Evolutionary conservation across 2,329 filamentous ascomycete species (phyloP), one percentile per base, ranked within the genome.

Genomic region (Hypoxylon sp.): DNA sequence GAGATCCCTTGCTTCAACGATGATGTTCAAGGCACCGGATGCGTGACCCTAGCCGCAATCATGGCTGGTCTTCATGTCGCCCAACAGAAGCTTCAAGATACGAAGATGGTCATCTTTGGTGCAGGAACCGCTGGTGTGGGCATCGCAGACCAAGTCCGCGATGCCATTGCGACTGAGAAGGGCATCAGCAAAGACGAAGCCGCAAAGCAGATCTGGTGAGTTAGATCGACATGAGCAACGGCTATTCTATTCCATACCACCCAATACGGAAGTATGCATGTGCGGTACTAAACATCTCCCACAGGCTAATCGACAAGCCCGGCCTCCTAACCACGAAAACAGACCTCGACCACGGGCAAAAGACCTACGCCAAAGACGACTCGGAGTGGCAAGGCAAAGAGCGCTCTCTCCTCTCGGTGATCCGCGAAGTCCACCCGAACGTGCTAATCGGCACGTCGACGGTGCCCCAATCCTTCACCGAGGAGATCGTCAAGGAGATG

Each of bases 1-100:
- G 66, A 88, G 38, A 86, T 93, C 5, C 79, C 91, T 0, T 95
- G 90, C 69, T 96, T 96, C 77, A 96, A 96, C 64, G 91, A 96
- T 51, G 91, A 96, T 67, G 86, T 96, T 0, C 91, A 96, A 69
- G 91, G 91, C 1, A 96, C 91, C 0, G 91, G 91, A 0, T 93
- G 89, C 51, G 90, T 96, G 1, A 93, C 91, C 0, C 79, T 96
- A 0, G 91, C 91, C 0, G 91, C 88, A 1, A 86, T 96, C 56
- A 84, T 90, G 75, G 84, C 90, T 0, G 91, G 83, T 0, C 75
- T 92, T 5, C 83, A 89, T 52, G 84, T 93, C 5, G 84, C 79
- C 53, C 78, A 83, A 2, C 73, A 86, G 43, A 82, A 86, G 42
- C 75, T 95, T 29, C 72, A 76, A 6, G 89, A 95, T 51, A 71